Conservation (phyloP, 192 early-diverging fungal species). For the Coemansia sp. region DNA sequence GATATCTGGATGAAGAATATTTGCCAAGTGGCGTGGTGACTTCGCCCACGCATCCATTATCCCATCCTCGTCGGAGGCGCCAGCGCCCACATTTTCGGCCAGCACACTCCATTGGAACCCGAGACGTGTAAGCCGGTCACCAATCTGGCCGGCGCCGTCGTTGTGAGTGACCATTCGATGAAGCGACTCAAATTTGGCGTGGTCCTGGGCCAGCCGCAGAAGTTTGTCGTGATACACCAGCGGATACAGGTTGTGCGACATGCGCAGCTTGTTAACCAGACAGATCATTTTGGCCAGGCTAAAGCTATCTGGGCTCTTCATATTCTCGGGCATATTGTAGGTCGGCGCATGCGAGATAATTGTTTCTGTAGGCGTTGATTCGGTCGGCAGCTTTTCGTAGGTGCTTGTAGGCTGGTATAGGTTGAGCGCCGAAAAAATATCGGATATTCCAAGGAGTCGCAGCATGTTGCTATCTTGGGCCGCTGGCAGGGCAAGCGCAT, state of each 20-base stretch:
- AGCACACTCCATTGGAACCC: constrained; percentile 24
- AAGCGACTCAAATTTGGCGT: constrained; percentile 28
- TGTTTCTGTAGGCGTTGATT: background rate
- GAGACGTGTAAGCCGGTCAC: constrained; percentile 24
- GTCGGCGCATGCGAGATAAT: background rate
- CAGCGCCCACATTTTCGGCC: constrained; percentile 45
- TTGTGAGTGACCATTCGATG: constrained; percentile 34
- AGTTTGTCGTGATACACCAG: constrained; percentile 25
- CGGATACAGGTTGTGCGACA: constrained; percentile 4
- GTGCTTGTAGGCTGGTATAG: too few species aligned
- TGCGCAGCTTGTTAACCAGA: constrained; percentile 31
- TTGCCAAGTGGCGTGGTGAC: constrained; percentile 32
- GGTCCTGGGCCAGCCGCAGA: constrained; percentile 15
- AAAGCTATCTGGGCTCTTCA: constrained; percentile 7
- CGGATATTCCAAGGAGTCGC: too few species aligned
- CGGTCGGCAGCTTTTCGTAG: background rate
- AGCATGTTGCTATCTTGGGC: too few species aligned
- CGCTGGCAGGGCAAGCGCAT: too few species aligned
- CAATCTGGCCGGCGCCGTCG: constrained; percentile 25
- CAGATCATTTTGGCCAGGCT: constrained; percentile 38
- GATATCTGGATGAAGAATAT: constrained; percentile 35
- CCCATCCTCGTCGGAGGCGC: constrained; percentile 14
- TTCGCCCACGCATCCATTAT: constrained; percentile 35
- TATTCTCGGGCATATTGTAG: background rate
- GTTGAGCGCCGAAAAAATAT: too few species aligned